Evolutionary conservation across 2,329 filamentous ascomycete species (phyloP), one percentile per base, ranked within the genome.

Genomic region (Xylogone sp.): DNA sequence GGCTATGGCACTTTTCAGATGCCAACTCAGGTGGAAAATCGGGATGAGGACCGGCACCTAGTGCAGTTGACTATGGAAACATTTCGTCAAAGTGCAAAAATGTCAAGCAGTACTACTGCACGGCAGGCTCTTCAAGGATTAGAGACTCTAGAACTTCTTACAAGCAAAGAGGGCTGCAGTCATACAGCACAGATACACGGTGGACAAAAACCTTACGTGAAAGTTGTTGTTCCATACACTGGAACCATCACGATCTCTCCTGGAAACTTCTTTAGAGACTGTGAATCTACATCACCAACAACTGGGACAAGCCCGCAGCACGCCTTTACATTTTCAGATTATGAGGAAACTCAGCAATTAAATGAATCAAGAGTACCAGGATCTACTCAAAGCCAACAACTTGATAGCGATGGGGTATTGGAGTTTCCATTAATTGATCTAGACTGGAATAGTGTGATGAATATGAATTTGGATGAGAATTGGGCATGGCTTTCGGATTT

Each of bases 61-160:
- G 61, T 74, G 3, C 61, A 64, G 21, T 57, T 57, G 6, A 65
- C 68, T 1, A 63, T 69, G 7, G 56, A 56, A 2, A 64, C 69
- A 2, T 62, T 75, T 3, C 68, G 66, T 7, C 58, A 63, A 22
- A 67, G 68, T 13, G 64, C 67, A 2, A 51, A 54, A 20, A 61
- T 67, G 43, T 59, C 61, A 8, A 69, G 68, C 43, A 71, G 71
- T 49, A 63, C 65, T 3, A 71, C 74, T 18, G 70, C 72, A 12
- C 62, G 65, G 6, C 71, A 76, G 53, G 71, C 71, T 9, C 66
- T 69, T 2, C 63, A 70, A 48, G 67, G 71, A 22, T 62, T 76
- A 4, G 68, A 73, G 27, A 45, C 47, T 7, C 42, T 57, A n/a
- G n/a, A n/a, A n/a, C n/a, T n/a, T n/a, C n/a, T n/a, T n/a, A n/a